Conservation (phyloP, 805 yeast species). For the Kurtzmaniella cleridarum region DNA sequence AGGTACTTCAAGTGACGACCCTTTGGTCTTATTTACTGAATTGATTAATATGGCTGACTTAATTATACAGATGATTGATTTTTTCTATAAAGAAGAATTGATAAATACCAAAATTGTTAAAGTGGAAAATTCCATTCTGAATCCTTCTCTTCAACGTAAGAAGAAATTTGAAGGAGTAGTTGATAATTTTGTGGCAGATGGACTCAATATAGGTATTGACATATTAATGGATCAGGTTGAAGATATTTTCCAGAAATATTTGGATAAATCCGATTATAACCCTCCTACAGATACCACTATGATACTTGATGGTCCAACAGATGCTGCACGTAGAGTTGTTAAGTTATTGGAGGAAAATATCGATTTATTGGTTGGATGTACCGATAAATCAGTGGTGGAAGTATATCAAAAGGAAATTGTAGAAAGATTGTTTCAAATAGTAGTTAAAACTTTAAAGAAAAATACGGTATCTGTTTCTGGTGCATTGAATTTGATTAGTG, state of each 20-base stretch:
- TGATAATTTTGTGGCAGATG: conserved; percentile 89
- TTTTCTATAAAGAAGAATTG: conserved; percentile 85
- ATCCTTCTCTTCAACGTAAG: conserved; percentile 72
- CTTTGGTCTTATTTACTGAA: conserved; percentile 81
- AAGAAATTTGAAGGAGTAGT: conserved; percentile 74
- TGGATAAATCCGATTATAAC: conserved; percentile 58
- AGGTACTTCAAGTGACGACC: conserved; percentile 43
- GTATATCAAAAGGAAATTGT: conserved; percentile 94
- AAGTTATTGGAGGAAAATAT: conserved; percentile 66
- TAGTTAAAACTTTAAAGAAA: conserved; percentile 75
- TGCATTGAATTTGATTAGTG: conserved; percentile 76
- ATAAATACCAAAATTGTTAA: conserved; percentile 53
- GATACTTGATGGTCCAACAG: conserved; percentile 38
- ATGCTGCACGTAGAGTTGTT: conserved; percentile 61
- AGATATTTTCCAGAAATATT: conserved; percentile 48
- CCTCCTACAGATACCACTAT: conserved; percentile 29
- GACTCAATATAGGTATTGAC: conserved; percentile 87
- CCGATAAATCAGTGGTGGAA: conserved; percentile 83
- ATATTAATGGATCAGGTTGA: conserved; percentile 81
- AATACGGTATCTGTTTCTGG: conserved; percentile 71
- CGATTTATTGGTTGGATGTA: conserved; percentile 66
- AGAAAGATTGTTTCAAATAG: conserved; percentile 68
- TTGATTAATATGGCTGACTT: conserved; percentile 89
- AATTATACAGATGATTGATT: conserved; percentile 86
- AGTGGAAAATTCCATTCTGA: conserved; percentile 69